These are phyloP conservation scores for Aspergillus sp. DNA, from an alignment of 2,329 filamentous ascomycete species.

Conservation along the genomic window DNA sequence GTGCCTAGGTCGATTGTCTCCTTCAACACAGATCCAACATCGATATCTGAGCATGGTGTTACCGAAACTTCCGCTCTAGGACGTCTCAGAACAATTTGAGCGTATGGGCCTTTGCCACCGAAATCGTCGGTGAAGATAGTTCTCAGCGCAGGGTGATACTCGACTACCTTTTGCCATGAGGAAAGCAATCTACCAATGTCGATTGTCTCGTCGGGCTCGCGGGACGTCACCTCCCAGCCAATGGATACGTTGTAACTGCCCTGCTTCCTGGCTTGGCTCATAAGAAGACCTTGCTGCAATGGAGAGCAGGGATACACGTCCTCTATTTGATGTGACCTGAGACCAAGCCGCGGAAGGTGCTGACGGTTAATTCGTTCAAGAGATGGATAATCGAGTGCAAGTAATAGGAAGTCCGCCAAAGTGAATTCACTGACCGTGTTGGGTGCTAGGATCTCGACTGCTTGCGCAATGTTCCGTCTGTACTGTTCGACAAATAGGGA, in stretches of 20 bases:
- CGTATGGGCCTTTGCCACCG: slow-evolving; percentile 13
- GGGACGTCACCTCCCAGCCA: not conserved
- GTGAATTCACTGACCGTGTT: not conserved
- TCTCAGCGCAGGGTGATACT: slow-evolving; percentile 19
- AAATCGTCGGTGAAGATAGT: slow-evolving; percentile 22
- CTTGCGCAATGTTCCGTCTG: not conserved
- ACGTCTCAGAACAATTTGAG: slow-evolving; percentile 27
- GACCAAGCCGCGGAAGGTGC: not conserved
- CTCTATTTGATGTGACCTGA: slow-evolving; percentile 18
- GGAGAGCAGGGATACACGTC: slow-evolving; percentile 28
- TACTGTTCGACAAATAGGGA: not conserved
- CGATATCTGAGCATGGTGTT: not conserved
- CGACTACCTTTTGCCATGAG: slow-evolving; percentile 21
- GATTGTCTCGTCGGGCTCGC: not conserved
- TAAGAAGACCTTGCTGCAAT: slow-evolving; percentile 26
- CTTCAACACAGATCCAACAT: not conserved
- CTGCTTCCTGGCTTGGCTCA: slow-evolving; percentile 8
- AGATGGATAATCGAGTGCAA: not conserved
- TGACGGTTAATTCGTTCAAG: not conserved
- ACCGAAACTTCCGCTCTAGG: slow-evolving; percentile 12
- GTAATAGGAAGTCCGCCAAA: not conserved
- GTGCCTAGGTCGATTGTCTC: not conserved
- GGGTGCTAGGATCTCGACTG: not conserved
- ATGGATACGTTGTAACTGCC: not conserved
- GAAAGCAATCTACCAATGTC: not conserved